Evolutionary conservation across 2,329 filamentous ascomycete genomes (phyloP), one percentile per base, ranked within the genome.

Genomic region (Dryadomyces quercivorus): DNA sequence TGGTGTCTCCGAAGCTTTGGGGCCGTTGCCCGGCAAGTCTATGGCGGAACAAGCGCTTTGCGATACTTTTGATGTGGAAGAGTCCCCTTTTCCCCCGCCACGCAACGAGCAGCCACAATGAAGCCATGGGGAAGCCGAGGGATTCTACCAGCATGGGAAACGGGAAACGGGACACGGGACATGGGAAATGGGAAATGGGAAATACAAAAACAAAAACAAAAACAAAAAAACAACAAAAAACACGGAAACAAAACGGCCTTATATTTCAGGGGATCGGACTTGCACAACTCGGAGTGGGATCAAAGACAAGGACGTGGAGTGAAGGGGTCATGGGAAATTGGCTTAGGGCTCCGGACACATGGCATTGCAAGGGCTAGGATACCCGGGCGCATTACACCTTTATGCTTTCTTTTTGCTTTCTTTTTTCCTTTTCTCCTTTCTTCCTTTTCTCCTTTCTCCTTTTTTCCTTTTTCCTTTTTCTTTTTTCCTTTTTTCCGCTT

Each of bases 401-500:
- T 53, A 43, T 20, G 46, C 18, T 53, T 58, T 56, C 56, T 56
- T 50, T 50, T 57, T 55, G 40, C 53, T 57, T 59, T 58, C 58
- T 55, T 57, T 53, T 57, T 58, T 55, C 38, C 53, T 60, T 51
- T 54, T 48, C 60, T 49, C 57, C 56, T 54, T n/a, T 55, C 56
- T 53, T 47, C 55, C 31, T 48, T 53, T 49, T 55, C 31, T 48
- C 52, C 40, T 56, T 56, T 55, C 56, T 15, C 59, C 58, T 52
- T 52, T 38, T 44, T 44, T 45, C 20, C 36, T 9, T 52, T 40
- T 20, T 50, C 16, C 18, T 50, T 50, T 20, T 31, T 49, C 22
- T 21, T 4, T 48, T 34, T n/a, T 18, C 6, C 48, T 50, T 10
- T 20, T 9, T 8, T 45, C 7, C n/a, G 8, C n/a, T n/a, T 20